A percentile compares a stretch with the other conserved stretches of the same genome.
Conservation (phyloP, 306 rosid species). For the Glycyrrhiza uralensis region DNA sequence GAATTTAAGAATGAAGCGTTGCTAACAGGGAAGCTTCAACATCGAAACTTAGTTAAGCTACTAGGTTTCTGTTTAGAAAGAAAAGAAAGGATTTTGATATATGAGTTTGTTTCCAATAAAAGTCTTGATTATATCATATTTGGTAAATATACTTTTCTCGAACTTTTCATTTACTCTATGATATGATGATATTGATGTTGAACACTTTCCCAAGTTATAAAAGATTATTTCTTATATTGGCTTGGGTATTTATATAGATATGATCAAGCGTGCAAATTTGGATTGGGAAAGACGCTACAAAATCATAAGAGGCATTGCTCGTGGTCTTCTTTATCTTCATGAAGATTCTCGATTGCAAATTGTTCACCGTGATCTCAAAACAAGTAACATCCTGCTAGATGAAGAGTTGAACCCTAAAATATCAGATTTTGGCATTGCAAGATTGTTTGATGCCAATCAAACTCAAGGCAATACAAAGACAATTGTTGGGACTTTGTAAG, state of each 20-base stretch:
- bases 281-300: conserved; percentile 43
- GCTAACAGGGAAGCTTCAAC: conserved; percentile 45
- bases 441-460: conserved; percentile 32
- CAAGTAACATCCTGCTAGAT: conserved; percentile 48
- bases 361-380: conserved; percentile 56
- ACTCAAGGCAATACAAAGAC: conserved; percentile 31
- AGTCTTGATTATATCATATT: conserved; percentile 42
- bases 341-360: conserved; percentile 48
- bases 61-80: conserved; percentile 44
- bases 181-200: background rate
- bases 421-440: conserved; percentile 63
- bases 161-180: background rate
- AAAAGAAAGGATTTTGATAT: conserved; percentile 38
- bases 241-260: conserved; percentile 14
- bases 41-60: conserved; percentile 41
- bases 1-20: conserved; percentile 49
- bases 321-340: conserved; percentile 53
- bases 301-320: conserved; percentile 41
- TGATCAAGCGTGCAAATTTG: conserved; percentile 1
- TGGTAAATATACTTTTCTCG: conserved; percentile 22
- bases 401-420: conserved; percentile 47
- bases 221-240: background rate
- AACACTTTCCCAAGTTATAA: background rate
- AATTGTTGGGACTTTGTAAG: conserved; percentile 64
- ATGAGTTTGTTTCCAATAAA: conserved; percentile 43